phyloP scores from a whole-genome alignment of 768 basidiomycete genomes.

The Fomitopsis serialis region DNA sequence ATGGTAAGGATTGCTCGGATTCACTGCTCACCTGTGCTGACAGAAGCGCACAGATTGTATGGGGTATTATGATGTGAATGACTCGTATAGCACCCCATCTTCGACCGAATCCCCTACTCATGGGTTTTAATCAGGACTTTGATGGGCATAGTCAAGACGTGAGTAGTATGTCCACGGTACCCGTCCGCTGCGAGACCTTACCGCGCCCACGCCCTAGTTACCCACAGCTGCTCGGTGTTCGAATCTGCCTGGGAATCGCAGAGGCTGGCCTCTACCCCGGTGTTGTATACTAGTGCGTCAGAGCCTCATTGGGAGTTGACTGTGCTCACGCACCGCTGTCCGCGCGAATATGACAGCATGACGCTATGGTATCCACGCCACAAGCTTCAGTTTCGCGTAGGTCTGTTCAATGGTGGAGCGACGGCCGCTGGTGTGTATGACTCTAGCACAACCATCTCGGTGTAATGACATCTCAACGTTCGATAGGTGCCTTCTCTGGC shows the following conservation, averaged over 20 bases:
- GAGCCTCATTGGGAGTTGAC: background rate
- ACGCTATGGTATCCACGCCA: constrained; percentile 25
- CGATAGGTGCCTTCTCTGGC: constrained; percentile 22
- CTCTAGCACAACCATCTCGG: too few relatives aligned
- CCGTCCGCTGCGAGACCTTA: too few relatives aligned
- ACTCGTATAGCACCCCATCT: background rate
- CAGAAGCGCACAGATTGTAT: constrained; percentile 38
- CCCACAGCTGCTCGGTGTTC: constrained; percentile 51
- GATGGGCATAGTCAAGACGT: constrained; percentile 70
- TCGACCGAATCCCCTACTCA: background rate
- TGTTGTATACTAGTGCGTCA: constrained; percentile 63
- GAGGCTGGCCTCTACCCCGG: constrained; percentile 74
- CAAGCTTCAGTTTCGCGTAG: constrained; percentile 22
- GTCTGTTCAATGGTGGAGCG: constrained; percentile 22
- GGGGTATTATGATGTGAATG: constrained; percentile 59
- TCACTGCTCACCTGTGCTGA: background rate
- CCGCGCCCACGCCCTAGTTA: too few relatives aligned
- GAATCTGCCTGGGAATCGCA: constrained; percentile 55
- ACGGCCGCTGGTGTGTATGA: constrained; percentile 17
- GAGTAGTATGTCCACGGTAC: constrained; percentile 1
- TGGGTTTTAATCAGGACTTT: constrained; percentile 41
- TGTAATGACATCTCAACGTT: background rate
- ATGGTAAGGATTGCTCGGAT: constrained; percentile 42
- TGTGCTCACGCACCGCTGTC: background rate
- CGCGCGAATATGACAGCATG: constrained; percentile 8